phyloP scores from a whole-genome alignment of 306 rosid species.

The Leucaena leucocephala region DNA sequence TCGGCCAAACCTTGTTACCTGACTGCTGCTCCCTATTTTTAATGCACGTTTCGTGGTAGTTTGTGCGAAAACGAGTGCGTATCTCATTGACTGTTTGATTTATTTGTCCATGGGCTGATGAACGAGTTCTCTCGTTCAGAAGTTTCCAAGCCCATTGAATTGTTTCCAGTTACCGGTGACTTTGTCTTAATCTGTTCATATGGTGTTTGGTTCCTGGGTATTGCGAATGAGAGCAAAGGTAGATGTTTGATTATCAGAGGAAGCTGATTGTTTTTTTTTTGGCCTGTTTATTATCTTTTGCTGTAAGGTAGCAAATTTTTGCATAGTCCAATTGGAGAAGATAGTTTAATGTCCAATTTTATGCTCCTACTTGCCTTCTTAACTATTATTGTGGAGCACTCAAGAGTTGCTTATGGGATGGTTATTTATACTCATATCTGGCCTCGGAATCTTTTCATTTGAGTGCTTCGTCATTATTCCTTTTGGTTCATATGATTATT shows the following conservation, averaged over 20 bases:
- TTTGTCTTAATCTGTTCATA: not conserved
- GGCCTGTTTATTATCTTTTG: not conserved
- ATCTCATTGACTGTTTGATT: conserved; percentile 28
- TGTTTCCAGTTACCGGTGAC: not conserved
- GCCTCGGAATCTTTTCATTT: not conserved
- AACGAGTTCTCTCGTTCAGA: not conserved
- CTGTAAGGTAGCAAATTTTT: not conserved
- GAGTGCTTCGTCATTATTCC: conserved; percentile 6
- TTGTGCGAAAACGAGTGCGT: not conserved
- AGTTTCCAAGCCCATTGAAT: not conserved
- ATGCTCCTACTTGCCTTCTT: not conserved
- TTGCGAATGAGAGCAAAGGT: not conserved
- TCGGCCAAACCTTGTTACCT: not conserved
- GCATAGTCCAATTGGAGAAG: not conserved
- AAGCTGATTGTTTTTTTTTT: not conserved
- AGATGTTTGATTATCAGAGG: not conserved
- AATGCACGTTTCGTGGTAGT: not conserved
- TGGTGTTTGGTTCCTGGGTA: conserved; percentile 5
- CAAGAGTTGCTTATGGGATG: not conserved
- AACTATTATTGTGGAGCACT: not conserved
- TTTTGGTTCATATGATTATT: not conserved
- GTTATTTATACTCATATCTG: not conserved
- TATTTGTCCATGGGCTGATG: not conserved
- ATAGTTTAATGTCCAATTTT: not conserved
- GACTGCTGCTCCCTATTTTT: not conserved